Evolutionary conservation across 1,284 basidiomycete genomes (phyloP).

Genomic region (Thelephora terrestris): DNA sequence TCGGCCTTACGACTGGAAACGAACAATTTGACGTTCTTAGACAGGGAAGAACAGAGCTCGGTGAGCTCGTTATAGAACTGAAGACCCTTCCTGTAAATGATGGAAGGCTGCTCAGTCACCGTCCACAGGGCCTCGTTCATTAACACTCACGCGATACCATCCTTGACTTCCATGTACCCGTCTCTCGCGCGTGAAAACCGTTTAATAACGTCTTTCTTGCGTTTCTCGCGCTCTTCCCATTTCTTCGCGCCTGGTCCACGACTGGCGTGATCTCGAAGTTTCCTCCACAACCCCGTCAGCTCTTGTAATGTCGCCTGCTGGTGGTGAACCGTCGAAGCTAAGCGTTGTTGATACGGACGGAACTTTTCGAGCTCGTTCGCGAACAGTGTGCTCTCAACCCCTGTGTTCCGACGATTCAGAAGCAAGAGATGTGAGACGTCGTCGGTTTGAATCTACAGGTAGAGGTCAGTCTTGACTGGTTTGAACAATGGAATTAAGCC

Average conservation of each 20-base stretch:
- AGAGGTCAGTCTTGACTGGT: not conserved
- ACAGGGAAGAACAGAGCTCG: conserved; percentile 52
- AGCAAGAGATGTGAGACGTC: conserved; percentile 94
- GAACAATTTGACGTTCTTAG: conserved; percentile 53
- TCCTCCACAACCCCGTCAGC: conserved; percentile 60
- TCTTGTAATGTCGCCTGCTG: conserved; percentile 68
- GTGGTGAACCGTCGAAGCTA: conserved; percentile 67
- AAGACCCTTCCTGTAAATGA: conserved; percentile 60
- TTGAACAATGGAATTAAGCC: not conserved
- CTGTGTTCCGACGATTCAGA: conserved; percentile 79
- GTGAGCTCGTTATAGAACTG: conserved; percentile 84
- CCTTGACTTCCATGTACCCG: conserved; percentile 77
- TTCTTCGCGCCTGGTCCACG: conserved; percentile 62
- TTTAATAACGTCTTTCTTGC: conserved; percentile 63
- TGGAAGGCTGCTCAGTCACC: conserved; percentile 3
- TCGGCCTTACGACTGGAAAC: conserved; percentile 59
- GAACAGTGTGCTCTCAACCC: conserved; percentile 82
- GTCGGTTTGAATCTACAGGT: conserved; percentile 79
- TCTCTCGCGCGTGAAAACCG: conserved; percentile 71
- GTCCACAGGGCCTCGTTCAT: conserved; percentile 4
- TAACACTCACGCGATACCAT: conserved; percentile 65
- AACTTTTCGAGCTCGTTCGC: conserved; percentile 95
- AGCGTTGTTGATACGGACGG: conserved; percentile 78
- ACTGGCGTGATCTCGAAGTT: conserved; percentile 61
- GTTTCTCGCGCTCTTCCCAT: conserved; percentile 72